A percentile compares a stretch with the other conserved stretches of the same genome.
Conservation (phyloP, 441 rosid genomes). For the Populus hybrid region DNA sequence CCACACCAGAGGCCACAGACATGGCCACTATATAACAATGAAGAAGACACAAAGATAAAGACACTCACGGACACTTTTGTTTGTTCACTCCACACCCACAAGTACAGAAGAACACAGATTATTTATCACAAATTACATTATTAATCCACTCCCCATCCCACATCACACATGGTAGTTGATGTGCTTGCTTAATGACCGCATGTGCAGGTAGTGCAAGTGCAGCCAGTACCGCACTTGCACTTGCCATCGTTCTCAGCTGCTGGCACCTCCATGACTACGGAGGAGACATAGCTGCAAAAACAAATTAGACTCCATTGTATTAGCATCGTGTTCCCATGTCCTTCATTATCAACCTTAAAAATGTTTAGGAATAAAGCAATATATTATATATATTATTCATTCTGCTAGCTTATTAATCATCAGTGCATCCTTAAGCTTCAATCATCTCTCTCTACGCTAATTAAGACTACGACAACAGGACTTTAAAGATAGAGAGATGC, state of each 20-base stretch:
- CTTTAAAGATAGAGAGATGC: not conserved
- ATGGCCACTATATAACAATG: constrained; percentile 23
- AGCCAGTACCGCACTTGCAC: constrained; percentile 75
- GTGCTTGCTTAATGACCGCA: constrained; percentile 35
- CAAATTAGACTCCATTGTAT: not conserved
- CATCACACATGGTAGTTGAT: not conserved
- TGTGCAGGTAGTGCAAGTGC: constrained; percentile 62
- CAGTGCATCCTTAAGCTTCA: too few relatives aligned
- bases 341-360: not conserved
- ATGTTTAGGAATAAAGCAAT: not conserved
- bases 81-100: not conserved
- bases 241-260: constrained; percentile 54
- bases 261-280: constrained; percentile 42
- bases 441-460: too few relatives aligned
- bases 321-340: not conserved
- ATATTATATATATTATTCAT: not conserved
- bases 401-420: too few relatives aligned
- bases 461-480: not conserved
- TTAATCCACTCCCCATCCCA: not conserved
- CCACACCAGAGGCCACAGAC: constrained; percentile 17
- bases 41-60: not conserved
- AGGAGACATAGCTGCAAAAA: constrained; percentile 44
- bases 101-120: constrained; percentile 9
- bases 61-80: not conserved
- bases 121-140: constrained; percentile 19